Evolutionary conservation across 1,139 yeast genomes (phyloP).

Genomic region (Kluyveromyces sp.): DNA sequence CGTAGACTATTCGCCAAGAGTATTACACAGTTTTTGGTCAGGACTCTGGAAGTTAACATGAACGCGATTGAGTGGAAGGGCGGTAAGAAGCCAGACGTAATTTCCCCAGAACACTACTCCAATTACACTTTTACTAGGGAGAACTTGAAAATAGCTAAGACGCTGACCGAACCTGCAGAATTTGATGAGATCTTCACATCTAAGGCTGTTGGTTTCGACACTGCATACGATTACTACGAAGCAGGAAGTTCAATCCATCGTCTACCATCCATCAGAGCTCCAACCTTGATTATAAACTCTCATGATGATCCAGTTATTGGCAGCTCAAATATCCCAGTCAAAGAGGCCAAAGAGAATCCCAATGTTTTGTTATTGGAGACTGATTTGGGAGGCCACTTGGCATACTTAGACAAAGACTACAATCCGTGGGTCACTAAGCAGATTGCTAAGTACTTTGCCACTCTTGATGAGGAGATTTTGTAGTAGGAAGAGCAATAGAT

Average conservation of each 20-base stretch:
- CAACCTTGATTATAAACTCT: constrained; percentile 62
- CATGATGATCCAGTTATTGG: constrained; percentile 82
- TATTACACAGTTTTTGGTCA: constrained; percentile 58
- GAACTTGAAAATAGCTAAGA: constrained; percentile 34
- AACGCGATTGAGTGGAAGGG: constrained; percentile 40
- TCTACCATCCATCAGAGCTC: constrained; percentile 51
- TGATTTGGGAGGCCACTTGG: constrained; percentile 81
- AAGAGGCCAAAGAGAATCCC: constrained; percentile 61
- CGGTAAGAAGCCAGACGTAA: constrained; percentile 17
- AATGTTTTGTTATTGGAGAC: constrained; percentile 61
- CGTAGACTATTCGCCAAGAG: constrained; percentile 54
- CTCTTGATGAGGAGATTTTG: constrained; percentile 35
- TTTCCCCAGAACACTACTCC: constrained; percentile 4
- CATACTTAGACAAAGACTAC: constrained; percentile 50
- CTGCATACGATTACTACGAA: constrained; percentile 67
- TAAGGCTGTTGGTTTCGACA: constrained; percentile 62
- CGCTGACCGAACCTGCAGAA: constrained; percentile 38
- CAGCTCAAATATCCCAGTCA: constrained; percentile 49
- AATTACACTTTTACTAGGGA: constrained; percentile 27
- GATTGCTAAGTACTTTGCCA: constrained; percentile 52
- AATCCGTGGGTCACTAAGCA: constrained; percentile 70
- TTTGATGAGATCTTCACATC: constrained; percentile 74
- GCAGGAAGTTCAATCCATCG: constrained; percentile 59
- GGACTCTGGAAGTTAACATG: constrained; percentile 56
- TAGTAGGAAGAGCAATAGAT: too few relatives aligned